These are phyloP conservation scores for Kitagawia praeruptora DNA, from an alignment of 129 eudicot genomes.

Conservation along the genomic window DNA sequence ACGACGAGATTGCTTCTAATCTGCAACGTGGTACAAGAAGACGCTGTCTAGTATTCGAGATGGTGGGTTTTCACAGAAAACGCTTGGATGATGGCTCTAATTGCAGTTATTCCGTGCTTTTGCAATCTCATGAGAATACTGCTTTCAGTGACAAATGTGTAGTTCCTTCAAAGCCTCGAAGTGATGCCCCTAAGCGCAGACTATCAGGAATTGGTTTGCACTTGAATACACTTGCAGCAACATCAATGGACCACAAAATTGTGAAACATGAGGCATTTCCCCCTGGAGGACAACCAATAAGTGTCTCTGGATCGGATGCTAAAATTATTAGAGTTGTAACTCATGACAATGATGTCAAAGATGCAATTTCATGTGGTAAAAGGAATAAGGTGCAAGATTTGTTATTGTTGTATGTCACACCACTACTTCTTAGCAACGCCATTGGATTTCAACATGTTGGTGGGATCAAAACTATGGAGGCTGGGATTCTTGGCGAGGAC, in stretches of 20 bases:
- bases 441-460: too few relatives aligned
- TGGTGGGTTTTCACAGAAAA: conserved; percentile 61
- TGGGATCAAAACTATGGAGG: too few relatives aligned
- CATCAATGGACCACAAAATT: conserved; percentile 46
- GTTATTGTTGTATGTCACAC: too few relatives aligned
- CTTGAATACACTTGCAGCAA: conserved; percentile 65
- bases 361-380: too few relatives aligned
- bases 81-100: conserved; percentile 36
- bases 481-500: too few relatives aligned
- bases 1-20: conserved; percentile 52
- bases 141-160: conserved; percentile 28
- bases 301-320: conserved; percentile 34
- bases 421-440: too few relatives aligned
- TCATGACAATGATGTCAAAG: too few relatives aligned
- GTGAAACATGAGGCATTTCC: conserved; percentile 45
- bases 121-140: conserved; percentile 34
- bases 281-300: conserved; percentile 36
- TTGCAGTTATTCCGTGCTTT: conserved; percentile 28
- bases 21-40: conserved; percentile 69
- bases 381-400: too few relatives aligned
- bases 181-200: conserved; percentile 47
- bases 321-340: too few relatives aligned
- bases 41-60: conserved; percentile 82
- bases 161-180: conserved; percentile 30
- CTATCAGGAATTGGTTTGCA: conserved; percentile 87